phyloP scores from a whole-genome alignment of 805 yeast genomes.

The Ogataea allantospora region DNA sequence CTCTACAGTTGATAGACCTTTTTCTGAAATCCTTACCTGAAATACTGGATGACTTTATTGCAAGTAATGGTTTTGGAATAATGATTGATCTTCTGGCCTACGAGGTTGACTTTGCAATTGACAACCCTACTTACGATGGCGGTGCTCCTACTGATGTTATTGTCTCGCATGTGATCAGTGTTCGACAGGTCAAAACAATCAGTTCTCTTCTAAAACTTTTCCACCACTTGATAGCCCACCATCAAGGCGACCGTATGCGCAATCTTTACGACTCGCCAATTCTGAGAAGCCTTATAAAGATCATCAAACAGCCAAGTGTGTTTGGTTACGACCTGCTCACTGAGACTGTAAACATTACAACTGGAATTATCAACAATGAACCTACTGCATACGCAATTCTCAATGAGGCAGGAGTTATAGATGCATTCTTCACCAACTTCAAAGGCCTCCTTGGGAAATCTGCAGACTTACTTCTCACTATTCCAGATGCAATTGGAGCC shows the following conservation, averaged over 20 bases:
- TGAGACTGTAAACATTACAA: constrained; percentile 59
- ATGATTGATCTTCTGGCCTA: constrained; percentile 58
- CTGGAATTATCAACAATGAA: constrained; percentile 78
- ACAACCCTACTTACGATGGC: constrained; percentile 52
- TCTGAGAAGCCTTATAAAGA: constrained; percentile 55
- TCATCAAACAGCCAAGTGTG: constrained; percentile 51
- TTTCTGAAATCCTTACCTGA: constrained; percentile 46
- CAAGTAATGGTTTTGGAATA: constrained; percentile 60
- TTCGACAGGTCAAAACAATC: constrained; percentile 59
- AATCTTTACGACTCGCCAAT: constrained; percentile 83
- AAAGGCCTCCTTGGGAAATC: constrained; percentile 53
- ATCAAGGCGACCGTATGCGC: constrained; percentile 80
- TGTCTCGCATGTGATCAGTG: constrained; percentile 49
- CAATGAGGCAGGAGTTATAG: constrained; percentile 73
- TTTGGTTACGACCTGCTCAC: constrained; percentile 71
- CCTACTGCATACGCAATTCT: constrained; percentile 84
- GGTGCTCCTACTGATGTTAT: constrained; percentile 56
- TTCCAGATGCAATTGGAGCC: constrained; percentile 81
- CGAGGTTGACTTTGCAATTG: constrained; percentile 65
- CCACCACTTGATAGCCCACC: constrained; percentile 61
- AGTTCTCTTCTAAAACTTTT: constrained; percentile 63
- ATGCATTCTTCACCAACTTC: constrained; percentile 59
- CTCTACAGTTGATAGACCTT: constrained; percentile 54
- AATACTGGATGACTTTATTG: constrained; percentile 60
- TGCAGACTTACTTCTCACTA: constrained; percentile 53